These are phyloP conservation scores for Daphne laureola DNA, from an alignment of 441 rosid species.

Conservation along the genomic window DNA sequence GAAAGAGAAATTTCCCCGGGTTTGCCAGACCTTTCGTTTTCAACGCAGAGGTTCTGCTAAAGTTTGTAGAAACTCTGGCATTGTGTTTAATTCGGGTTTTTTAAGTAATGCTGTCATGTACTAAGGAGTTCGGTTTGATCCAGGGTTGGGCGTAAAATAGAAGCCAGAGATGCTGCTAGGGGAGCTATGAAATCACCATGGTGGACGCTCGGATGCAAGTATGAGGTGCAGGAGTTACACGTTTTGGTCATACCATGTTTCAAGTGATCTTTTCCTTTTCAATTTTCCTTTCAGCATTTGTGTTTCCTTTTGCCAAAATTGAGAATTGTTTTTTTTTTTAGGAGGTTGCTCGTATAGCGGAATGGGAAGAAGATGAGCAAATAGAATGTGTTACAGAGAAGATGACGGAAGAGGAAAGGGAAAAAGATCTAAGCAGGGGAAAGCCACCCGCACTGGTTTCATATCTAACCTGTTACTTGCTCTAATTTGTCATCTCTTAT, in stretches of 20 bases:
- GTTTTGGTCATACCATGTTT: neutral
- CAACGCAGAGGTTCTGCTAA: slow-evolving; percentile 66
- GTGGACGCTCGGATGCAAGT: slow-evolving; percentile 91
- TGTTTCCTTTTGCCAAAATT: neutral
- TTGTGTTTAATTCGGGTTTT: slow-evolving; percentile 4
- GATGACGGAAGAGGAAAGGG: slow-evolving; percentile 53
- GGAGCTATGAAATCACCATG: slow-evolving; percentile 86
- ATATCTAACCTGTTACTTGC: slow-evolving; percentile 4
- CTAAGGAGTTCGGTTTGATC: slow-evolving; percentile 12
- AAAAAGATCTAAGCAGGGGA: slow-evolving; percentile 64
- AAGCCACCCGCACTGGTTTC: slow-evolving; percentile 63
- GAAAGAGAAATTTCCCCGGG: slow-evolving; percentile 71
- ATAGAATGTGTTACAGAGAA: slow-evolving; percentile 55
- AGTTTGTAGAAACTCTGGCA: slow-evolving; percentile 37
- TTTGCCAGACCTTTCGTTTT: slow-evolving; percentile 78
- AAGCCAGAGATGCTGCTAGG: slow-evolving; percentile 92
- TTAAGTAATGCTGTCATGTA: slow-evolving; percentile 1
- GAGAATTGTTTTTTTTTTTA: slow-evolving; percentile 18
- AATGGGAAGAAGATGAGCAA: slow-evolving; percentile 77
- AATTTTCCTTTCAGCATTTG: neutral
- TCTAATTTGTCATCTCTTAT: neutral
- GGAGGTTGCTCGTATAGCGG: slow-evolving; percentile 75
- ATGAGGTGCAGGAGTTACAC: slow-evolving; percentile 33
- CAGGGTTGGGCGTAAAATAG: slow-evolving; percentile 60
- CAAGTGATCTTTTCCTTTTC: neutral